These are phyloP conservation scores for Theobroma grandiflorum DNA, from an alignment of 441 rosid species.

Conservation along the genomic window DNA sequence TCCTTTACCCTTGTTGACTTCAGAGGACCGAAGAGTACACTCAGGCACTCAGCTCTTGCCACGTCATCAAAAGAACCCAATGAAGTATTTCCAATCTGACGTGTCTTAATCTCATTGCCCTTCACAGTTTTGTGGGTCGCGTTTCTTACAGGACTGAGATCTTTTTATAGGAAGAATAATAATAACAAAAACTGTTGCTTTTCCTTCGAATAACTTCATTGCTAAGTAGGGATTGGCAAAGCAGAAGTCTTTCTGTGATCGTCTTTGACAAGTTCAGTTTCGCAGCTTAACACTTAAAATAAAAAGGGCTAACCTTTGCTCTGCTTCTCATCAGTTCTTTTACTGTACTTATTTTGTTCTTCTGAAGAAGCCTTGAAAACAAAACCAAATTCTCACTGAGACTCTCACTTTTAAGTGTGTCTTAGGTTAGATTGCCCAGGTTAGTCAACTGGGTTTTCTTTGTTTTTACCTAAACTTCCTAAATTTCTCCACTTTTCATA, in stretches of 20 bases:
- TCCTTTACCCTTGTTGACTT: not conserved
- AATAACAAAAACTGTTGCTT: not conserved
- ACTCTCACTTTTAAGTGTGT: not conserved
- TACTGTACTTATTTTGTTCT: not conserved
- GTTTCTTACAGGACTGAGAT: not conserved
- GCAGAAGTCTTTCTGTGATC: not conserved
- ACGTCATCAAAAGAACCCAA: not conserved
- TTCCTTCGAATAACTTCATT: not conserved
- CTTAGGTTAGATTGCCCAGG: not conserved
- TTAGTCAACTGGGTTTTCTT: not conserved
- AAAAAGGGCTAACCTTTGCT: not conserved
- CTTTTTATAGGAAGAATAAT: too few relatives aligned
- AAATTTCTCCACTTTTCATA: conserved; percentile 6
- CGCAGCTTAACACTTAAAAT: too few relatives aligned
- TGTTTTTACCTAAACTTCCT: not conserved
- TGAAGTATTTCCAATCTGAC: not conserved
- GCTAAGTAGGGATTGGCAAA: not conserved
- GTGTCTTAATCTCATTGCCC: not conserved
- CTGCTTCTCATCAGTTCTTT: not conserved
- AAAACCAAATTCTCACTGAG: not conserved
- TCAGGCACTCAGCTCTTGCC: not conserved
- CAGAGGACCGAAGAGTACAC: not conserved
- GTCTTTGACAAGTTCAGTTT: too few relatives aligned
- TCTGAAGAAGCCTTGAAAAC: not conserved
- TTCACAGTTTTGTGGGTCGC: not conserved